Evolutionary conservation across 2,329 filamentous ascomycete species (phyloP).

Genomic region (Paecilomyces sp.): DNA sequence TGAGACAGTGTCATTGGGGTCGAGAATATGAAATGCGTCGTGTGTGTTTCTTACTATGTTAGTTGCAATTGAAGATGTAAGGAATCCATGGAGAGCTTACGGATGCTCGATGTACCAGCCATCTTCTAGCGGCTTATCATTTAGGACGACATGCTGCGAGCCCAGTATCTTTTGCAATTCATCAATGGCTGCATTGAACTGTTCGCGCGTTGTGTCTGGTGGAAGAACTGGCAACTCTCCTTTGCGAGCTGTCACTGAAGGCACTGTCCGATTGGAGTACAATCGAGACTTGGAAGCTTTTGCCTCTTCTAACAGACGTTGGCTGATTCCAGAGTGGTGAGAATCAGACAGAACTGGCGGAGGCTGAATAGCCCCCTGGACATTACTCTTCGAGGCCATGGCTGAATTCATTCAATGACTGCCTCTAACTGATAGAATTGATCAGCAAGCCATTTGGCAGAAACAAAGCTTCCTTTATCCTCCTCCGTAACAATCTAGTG

Average conservation of each 20-base stretch:
- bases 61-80: background rate
- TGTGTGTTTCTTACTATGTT: constrained; percentile 29
- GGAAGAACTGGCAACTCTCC: constrained; percentile 10
- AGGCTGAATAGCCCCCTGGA: background rate
- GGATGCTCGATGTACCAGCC: constrained; percentile 31
- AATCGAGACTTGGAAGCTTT: constrained; percentile 10
- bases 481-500: background rate
- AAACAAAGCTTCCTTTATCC: background rate
- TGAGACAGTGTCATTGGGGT: constrained; percentile 37
- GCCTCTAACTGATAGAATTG: background rate
- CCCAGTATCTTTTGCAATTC: constrained; percentile 10
- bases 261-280: constrained; percentile 11
- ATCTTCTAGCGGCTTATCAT: constrained; percentile 17
- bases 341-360: background rate
- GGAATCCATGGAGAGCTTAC: constrained; percentile 11
- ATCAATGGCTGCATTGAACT: constrained; percentile 11
- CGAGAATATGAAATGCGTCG: constrained; percentile 36
- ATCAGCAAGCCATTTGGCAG: background rate
- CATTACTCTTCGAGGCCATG: background rate
- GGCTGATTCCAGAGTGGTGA: constrained; percentile 2
- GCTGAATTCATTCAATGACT: background rate
- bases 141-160: constrained; percentile 11
- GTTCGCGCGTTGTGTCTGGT: constrained; percentile 8
- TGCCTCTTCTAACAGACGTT: constrained; percentile 9
- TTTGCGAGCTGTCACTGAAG: constrained; percentile 1